A percentile compares a stretch with the other conserved stretches of the same genome.
phyloP scores from a whole-genome alignment of 768 basidiomycete genomes.

The Cubamyces lactineus region DNA sequence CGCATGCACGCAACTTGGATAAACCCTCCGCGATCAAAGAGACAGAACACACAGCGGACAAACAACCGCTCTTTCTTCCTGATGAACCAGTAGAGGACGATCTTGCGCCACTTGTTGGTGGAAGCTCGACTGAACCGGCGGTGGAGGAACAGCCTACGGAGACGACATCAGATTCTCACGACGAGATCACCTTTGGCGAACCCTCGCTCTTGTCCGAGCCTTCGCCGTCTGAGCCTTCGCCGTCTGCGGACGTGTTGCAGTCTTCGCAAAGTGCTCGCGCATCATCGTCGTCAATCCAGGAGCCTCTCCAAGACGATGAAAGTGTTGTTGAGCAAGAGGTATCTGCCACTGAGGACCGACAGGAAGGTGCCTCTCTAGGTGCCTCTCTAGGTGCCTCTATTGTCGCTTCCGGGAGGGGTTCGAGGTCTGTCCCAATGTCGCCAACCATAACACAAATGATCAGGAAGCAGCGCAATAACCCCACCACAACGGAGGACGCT shows the following conservation, averaged over 20 bases:
- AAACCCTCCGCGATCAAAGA: background rate
- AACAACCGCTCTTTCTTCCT: conserved; percentile 28
- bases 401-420: no score
- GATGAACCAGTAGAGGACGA: conserved; percentile 19
- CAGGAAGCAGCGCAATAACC: background rate
- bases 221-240: background rate
- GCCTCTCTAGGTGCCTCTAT: no score
- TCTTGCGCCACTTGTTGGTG: background rate
- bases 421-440: background rate
- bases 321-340: no score
- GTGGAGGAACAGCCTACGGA: background rate
- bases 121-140: background rate
- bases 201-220: conserved; percentile 9
- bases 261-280: background rate
- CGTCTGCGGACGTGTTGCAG: background rate
- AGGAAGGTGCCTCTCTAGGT: no score
- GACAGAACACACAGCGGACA: background rate
- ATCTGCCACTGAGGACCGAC: no score
- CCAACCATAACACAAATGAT: conserved; percentile 15
- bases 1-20: background rate
- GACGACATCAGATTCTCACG: background rate
- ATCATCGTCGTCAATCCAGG: no score
- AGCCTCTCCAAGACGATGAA: no score
- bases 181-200: conserved; percentile 6
- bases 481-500: no score